Conservation (phyloP, 371 early-diverging fungal species). For the Mucor racemosus region DNA sequence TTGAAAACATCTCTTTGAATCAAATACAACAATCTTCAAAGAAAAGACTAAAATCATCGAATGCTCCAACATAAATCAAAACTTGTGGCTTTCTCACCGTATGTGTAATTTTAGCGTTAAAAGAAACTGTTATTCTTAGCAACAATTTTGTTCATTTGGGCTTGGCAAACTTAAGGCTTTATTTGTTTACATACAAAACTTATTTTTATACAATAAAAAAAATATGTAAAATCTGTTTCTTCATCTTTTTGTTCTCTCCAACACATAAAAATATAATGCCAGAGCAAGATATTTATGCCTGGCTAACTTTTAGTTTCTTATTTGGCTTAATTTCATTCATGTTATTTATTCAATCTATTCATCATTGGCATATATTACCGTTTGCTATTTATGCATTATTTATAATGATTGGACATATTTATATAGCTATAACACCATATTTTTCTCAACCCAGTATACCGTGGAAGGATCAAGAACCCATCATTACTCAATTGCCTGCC, state of each 20-base stretch:
- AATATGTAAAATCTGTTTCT: neutral
- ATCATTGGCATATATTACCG: slow-evolving; percentile 17
- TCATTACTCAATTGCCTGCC: slow-evolving; percentile 29
- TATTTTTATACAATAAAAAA: slow-evolving; percentile 10
- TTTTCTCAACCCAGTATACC: slow-evolving; percentile 11
- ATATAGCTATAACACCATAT: neutral
- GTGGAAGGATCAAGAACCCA: slow-evolving; percentile 26
- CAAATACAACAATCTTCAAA: no score
- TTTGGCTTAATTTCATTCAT: slow-evolving; percentile 9
- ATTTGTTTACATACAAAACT: slow-evolving; percentile 7
- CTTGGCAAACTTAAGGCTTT: slow-evolving; percentile 9
- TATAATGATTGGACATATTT: neutral
- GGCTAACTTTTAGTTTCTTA: slow-evolving; percentile 9
- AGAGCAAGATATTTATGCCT: slow-evolving; percentile 14
- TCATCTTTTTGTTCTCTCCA: neutral
- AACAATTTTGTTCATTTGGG: slow-evolving; percentile 1
- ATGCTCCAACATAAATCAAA: neutral
- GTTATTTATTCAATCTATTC: neutral
- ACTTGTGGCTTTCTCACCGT: neutral
- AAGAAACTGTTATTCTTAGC: neutral
- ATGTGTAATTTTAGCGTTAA: neutral
- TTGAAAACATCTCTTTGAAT: no score
- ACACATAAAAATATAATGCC: slow-evolving; percentile 9
- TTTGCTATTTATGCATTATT: slow-evolving; percentile 17
- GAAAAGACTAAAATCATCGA: no score